Evolutionary conservation across 768 basidiomycete species (phyloP), one percentile per base, ranked within the genome.

Genomic region (Boletus rubroflammeus): DNA sequence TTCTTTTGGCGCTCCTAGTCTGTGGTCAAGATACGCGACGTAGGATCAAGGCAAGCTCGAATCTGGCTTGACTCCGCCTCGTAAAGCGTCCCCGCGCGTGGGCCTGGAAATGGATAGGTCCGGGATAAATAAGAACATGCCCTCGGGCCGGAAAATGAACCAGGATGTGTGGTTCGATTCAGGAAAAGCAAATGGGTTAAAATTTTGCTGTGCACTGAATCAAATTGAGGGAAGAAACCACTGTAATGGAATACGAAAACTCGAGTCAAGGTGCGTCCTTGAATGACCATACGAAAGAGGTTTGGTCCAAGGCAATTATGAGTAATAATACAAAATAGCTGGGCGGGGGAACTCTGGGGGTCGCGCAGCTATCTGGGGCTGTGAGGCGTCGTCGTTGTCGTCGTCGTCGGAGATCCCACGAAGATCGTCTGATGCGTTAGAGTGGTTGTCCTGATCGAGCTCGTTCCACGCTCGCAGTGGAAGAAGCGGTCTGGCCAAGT

Each of bases 251-350:
- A 54, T 47, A 57, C 48, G 63, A 59, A 65, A 62, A 46, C 43
- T 45, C 53, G 47, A 56, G 56, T 51, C 59, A 57, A 47, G 45
- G 50, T 50, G 54, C 49, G 58, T 63, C 60, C 53, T 57, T 61
- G 65, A 47, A 58, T 49, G 58, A 60, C 66, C 60, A 49, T 49
- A 53, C 21, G 53, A 50, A 58, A 51, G 50, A 50, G 49, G 51
- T 46, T 63, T 44, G 56, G 58, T 68, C 68, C 52, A 53, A 66
- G 64, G 57, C 54, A 56, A 51, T 70, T 68, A 69, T 69, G 69
- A 71, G 67, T 69, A 71, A 71, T 71, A 62, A 68, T 68, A 68
- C 67, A 68, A 67, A 57, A 55, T 38, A 45, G 53, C 45, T 55
- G 53, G 51, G 56, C 42, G 53, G 50, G 49, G 47, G 25, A 34